Evolutionary conservation across 2,329 filamentous ascomycete species (phyloP).

Genomic region (Claviceps citrina): DNA sequence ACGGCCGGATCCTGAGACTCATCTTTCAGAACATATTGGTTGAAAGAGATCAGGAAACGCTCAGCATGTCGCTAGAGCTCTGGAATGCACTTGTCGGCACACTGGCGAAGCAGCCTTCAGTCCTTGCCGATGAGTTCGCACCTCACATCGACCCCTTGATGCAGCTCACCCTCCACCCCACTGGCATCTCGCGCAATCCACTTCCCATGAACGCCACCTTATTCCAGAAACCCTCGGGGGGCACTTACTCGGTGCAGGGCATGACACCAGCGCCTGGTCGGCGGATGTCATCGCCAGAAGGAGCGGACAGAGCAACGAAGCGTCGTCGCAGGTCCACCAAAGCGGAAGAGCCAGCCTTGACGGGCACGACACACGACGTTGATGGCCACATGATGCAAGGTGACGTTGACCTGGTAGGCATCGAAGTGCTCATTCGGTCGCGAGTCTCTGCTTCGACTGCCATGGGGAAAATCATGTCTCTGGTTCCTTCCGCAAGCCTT

Average conservation of each 20-base stretch:
- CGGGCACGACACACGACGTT: conserved; percentile 74
- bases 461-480: conserved; percentile 67
- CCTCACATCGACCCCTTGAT: conserved; percentile 68
- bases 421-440: conserved; percentile 75
- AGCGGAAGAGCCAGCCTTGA: conserved; percentile 48
- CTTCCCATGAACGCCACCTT: conserved; percentile 81
- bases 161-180: conserved; percentile 72
- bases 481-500: conserved; percentile 49
- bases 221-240: conserved; percentile 86
- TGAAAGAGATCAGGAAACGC: conserved; percentile 71
- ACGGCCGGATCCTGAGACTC: conserved; percentile 72
- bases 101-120: conserved; percentile 45
- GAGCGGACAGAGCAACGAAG: conserved; percentile 50
- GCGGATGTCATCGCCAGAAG: conserved; percentile 36
- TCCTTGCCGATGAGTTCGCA: conserved; percentile 58
- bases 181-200: conserved; percentile 79
- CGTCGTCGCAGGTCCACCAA: conserved; percentile 77
- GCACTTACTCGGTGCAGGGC: conserved; percentile 50
- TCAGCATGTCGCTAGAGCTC: conserved; percentile 70
- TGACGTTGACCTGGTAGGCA: conserved; percentile 84
- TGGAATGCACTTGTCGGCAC: conserved; percentile 66
- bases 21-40: conserved; percentile 93
- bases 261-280: conserved; percentile 27
- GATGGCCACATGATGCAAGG: conserved; percentile 97
- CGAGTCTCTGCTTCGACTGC: conserved; percentile 77